These are phyloP conservation scores for Boletus semigastroideus DNA, from an alignment of 1,284 basidiomycete species.

Conservation along the genomic window DNA sequence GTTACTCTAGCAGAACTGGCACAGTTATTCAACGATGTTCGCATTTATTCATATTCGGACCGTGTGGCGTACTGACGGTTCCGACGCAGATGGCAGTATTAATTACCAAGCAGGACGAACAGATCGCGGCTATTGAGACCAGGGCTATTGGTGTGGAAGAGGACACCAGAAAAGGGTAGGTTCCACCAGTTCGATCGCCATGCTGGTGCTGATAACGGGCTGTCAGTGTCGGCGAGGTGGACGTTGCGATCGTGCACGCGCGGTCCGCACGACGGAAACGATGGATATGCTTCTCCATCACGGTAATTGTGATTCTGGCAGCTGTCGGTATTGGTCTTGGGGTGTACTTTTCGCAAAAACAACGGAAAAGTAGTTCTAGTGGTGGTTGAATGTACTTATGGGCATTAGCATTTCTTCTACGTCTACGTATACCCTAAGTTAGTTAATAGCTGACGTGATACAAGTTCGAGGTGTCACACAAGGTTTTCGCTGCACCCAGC, in stretches of 20 bases:
- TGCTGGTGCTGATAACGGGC: not conserved
- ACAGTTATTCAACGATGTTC: constrained; percentile 84
- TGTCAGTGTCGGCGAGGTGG: constrained; percentile 61
- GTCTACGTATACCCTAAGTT: too few species aligned
- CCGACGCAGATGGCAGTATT: constrained; percentile 68
- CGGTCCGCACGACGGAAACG: constrained; percentile 73
- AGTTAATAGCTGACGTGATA: constrained; percentile 27
- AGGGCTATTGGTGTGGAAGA: constrained; percentile 61
- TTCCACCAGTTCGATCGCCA: constrained; percentile 22
- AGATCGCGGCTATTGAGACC: constrained; percentile 62
- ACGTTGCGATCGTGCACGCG: constrained; percentile 70
- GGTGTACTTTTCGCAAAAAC: constrained; percentile 30
- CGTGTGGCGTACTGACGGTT: constrained; percentile 2
- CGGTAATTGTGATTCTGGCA: constrained; percentile 29
- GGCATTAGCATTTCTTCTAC: too few species aligned
- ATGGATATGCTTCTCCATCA: constrained; percentile 69
- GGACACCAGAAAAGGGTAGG: constrained; percentile 70
- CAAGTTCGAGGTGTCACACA: not conserved
- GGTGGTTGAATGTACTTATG: not conserved
- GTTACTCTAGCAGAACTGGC: constrained; percentile 85
- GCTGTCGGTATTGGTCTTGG: constrained; percentile 30
- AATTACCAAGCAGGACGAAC: constrained; percentile 78
- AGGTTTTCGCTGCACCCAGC: constrained; percentile 16
- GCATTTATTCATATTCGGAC: constrained; percentile 3
- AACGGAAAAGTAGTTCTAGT: not conserved